These are phyloP conservation scores for Penicillium occitanis DNA, from an alignment of 2,329 filamentous ascomycete genomes.

Conservation along the genomic window DNA sequence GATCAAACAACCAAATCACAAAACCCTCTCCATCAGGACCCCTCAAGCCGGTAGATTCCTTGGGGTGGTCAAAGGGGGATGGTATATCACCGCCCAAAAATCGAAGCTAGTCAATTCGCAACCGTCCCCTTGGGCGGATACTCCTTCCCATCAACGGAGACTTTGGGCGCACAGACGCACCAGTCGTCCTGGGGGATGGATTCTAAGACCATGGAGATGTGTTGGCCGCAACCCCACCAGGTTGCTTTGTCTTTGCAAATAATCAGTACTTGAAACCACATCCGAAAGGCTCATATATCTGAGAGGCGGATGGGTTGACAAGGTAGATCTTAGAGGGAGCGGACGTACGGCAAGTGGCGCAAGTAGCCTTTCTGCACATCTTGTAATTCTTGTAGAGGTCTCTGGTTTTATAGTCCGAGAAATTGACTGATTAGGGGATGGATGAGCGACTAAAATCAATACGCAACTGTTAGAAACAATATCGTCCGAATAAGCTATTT, in stretches of 20 bases:
- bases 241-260: constrained; percentile 22
- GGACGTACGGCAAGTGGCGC: constrained; percentile 25
- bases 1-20: neutral
- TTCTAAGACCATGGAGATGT: constrained; percentile 24
- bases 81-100: neutral
- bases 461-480: neutral
- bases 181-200: constrained; percentile 21
- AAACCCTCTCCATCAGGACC: neutral
- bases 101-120: constrained; percentile 19
- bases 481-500: neutral
- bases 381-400: neutral
- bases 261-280: neutral
- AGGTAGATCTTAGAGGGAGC: neutral
- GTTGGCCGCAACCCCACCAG: constrained; percentile 25
- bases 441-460: neutral
- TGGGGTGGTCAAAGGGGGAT: neutral
- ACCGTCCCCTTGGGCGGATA: constrained; percentile 23
- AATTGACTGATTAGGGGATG: too few species aligned
- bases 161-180: constrained; percentile 22
- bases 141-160: constrained; percentile 22
- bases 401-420: too few species aligned
- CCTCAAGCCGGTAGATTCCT: neutral
- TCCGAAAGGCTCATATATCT: neutral
- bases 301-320: neutral
- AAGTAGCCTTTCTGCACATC: constrained; percentile 24